These are phyloP conservation scores for Syzygium jambos DNA, from an alignment of 345 rosid species.

Conservation along the genomic window DNA sequence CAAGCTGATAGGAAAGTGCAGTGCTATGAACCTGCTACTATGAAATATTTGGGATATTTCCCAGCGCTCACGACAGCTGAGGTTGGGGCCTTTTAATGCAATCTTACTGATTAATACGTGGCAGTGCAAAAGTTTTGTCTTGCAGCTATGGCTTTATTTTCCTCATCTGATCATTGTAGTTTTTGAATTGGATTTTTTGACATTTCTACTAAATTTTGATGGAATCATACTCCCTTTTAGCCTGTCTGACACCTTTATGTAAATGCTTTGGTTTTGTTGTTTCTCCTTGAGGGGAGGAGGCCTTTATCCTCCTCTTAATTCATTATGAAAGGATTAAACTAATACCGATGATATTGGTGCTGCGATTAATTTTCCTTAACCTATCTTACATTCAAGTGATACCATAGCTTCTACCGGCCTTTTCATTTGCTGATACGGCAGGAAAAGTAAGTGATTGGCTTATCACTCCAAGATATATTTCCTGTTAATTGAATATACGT, in stretches of 20 bases:
- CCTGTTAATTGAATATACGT: not conserved
- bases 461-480: not conserved
- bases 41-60: slow-evolving; percentile 86
- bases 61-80: slow-evolving; percentile 63
- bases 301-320: not conserved
- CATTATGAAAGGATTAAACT: not conserved
- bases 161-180: not conserved
- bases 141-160: not conserved
- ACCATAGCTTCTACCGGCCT: not conserved
- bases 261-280: not conserved
- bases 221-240: not conserved
- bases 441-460: not conserved
- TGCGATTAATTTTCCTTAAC: not conserved
- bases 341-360: not conserved
- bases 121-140: not conserved
- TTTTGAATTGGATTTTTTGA: not conserved
- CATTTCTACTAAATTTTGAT: not conserved
- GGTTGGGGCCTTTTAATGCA: slow-evolving; percentile 31
- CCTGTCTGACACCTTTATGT: not conserved
- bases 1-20: slow-evolving; percentile 82
- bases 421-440: not conserved
- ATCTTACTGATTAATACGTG: not conserved
- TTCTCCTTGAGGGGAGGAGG: not conserved
- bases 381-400: not conserved
- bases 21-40: slow-evolving; percentile 98